Evolutionary conservation across 169 alveolate genomes (phyloP).

Genomic region (Cystoisospora suis): DNA sequence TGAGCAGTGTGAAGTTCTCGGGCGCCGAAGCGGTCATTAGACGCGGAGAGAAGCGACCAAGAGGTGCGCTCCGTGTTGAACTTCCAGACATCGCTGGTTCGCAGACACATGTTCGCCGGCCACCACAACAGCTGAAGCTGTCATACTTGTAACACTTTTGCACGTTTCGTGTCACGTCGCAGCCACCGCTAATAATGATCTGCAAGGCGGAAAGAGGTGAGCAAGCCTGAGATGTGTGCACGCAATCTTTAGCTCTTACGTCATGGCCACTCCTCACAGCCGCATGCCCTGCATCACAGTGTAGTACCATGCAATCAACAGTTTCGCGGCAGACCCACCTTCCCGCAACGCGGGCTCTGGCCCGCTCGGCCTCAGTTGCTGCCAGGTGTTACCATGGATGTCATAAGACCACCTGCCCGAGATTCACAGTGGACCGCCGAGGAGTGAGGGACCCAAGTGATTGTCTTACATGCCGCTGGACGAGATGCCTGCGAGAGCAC

Average conservation of each 20-base stretch:
- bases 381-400: constrained; percentile 50
- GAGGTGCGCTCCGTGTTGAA: constrained; percentile 25
- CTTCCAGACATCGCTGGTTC: constrained; percentile 52
- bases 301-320: neutral
- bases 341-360: constrained; percentile 49
- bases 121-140: neutral
- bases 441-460: neutral
- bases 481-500: too few species aligned
- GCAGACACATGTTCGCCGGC: neutral
- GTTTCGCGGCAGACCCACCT: neutral
- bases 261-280: constrained; percentile 54
- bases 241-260: constrained; percentile 13
- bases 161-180: constrained; percentile 58
- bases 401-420: constrained; percentile 58
- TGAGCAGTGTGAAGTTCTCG: constrained; percentile 36
- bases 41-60: constrained; percentile 55
- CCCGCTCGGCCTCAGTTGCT: constrained; percentile 43
- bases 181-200: constrained; percentile 53
- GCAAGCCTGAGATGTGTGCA: neutral
- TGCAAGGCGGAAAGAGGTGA: neutral
- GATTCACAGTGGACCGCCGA: too few species aligned
- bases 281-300: constrained; percentile 34
- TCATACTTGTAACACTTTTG: constrained; percentile 61
- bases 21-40: constrained; percentile 43
- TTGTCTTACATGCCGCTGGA: neutral